These are phyloP conservation scores for Eucalyptus sp. DNA, from an alignment of 345 rosid genomes.

Conservation along the genomic window DNA sequence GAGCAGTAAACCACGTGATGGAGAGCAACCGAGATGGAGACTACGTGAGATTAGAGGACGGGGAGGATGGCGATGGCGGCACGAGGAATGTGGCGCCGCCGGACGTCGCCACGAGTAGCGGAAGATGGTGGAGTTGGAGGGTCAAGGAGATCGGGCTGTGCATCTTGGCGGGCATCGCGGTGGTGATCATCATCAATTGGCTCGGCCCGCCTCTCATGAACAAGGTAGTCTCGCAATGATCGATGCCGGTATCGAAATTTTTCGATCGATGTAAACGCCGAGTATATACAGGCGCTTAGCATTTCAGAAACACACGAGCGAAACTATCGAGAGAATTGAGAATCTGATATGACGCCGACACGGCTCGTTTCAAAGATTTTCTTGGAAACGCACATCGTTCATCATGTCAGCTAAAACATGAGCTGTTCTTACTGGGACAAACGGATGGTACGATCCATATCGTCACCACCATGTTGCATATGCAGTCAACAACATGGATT, in stretches of 20 bases:
- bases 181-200: neutral
- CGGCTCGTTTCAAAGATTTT: neutral
- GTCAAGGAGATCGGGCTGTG: neutral
- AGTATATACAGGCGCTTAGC: neutral
- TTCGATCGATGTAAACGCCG: neutral
- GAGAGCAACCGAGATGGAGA: neutral
- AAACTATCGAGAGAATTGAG: neutral
- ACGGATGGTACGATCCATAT: neutral
- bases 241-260: rapidly evolving
- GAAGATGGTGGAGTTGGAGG: neutral
- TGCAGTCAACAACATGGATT: neutral
- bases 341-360: neutral
- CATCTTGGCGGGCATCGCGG: neutral
- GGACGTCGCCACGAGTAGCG: neutral
- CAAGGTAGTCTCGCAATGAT: neutral
- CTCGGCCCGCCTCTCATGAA: neutral
- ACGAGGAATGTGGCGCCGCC: neutral
- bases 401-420: neutral
- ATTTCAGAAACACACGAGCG: neutral
- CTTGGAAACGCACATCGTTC: neutral
- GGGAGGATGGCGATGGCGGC: neutral
- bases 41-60: conserved; percentile 1
- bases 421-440: neutral
- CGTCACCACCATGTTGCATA: neutral
- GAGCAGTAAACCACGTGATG: neutral